phyloP scores from a whole-genome alignment of 768 basidiomycete species.

The Boletus rubescentipes region DNA sequence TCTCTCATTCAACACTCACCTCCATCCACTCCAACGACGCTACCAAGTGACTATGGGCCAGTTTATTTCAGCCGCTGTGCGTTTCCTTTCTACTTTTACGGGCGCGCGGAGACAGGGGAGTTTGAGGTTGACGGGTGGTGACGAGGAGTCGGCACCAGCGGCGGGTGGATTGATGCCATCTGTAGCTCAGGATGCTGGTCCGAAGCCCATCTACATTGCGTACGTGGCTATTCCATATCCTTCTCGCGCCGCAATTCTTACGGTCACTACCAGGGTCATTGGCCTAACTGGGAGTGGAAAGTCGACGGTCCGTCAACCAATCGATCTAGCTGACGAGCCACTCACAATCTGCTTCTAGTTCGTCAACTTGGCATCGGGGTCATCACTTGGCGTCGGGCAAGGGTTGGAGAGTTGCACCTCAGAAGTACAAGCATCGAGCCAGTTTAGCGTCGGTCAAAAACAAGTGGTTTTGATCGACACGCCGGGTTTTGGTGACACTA shows the following conservation, averaged over 20 bases:
- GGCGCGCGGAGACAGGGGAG: conserved; percentile 4
- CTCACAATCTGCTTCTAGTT: conserved; percentile 24
- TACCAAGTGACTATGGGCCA: conserved; percentile 23
- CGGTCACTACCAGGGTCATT: conserved; percentile 23
- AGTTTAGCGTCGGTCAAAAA: conserved; percentile 29
- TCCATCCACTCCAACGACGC: conserved; percentile 10
- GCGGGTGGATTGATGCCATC: neutral
- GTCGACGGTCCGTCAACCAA: conserved; percentile 25
- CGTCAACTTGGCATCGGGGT: conserved; percentile 33
- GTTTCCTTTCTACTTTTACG: neutral
- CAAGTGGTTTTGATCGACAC: conserved; percentile 55
- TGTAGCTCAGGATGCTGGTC: neutral
- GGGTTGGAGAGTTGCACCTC: conserved; percentile 37
- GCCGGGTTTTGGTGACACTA: conserved; percentile 60
- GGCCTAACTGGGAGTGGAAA: conserved; percentile 33
- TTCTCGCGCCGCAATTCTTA: conserved; percentile 3
- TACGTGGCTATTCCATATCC: conserved; percentile 12
- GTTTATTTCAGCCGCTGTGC: conserved; percentile 3
- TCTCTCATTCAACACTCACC: neutral
- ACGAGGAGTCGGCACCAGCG: conserved; percentile 16
- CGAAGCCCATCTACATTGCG: conserved; percentile 28
- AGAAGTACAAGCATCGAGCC: conserved; percentile 29
- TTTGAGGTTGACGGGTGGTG: conserved; percentile 15
- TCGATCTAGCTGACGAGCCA: neutral
- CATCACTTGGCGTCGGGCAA: conserved; percentile 29